Evolutionary conservation across 73 alveolate genomes (phyloP).

Genomic region (Effrenium voratum): DNA sequence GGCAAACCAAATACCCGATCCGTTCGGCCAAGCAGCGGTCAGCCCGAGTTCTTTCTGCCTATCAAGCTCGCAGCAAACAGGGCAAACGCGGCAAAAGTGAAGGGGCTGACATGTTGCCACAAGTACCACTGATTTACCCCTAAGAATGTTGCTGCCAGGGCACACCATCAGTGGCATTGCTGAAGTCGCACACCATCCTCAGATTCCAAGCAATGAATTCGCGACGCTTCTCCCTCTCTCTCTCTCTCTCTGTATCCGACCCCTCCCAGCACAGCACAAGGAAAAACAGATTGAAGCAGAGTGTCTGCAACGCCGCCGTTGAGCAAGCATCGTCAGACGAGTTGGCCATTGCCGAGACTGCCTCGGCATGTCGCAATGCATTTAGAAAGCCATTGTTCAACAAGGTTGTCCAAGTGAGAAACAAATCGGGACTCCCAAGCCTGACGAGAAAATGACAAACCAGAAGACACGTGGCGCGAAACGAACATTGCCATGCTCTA

Average conservation of each 20-base stretch:
- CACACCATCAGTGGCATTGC: conserved; percentile 6
- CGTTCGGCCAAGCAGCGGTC: conserved; percentile 12
- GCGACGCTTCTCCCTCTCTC: too few relatives aligned
- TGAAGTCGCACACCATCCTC: conserved; percentile 20
- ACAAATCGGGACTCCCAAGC: too few relatives aligned
- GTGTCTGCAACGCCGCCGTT: conserved; percentile 41
- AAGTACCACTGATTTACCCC: background rate
- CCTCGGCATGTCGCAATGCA: too few relatives aligned
- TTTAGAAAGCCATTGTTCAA: too few relatives aligned
- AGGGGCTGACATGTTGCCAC: background rate
- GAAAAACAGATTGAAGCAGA: background rate
- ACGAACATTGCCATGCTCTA: too few relatives aligned
- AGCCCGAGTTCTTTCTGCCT: background rate
- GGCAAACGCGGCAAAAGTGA: background rate
- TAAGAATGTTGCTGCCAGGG: background rate
- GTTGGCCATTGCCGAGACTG: conserved; percentile 15
- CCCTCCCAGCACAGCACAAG: background rate
- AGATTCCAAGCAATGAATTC: too few relatives aligned
- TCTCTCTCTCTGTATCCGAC: background rate
- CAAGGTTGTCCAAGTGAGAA: too few relatives aligned
- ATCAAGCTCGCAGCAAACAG: too few relatives aligned
- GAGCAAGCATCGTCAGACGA: conserved; percentile 19
- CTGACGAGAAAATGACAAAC: too few relatives aligned
- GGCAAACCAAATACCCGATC: background rate
- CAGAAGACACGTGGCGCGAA: too few relatives aligned